Evolutionary conservation across 179 eudicot species (phyloP), one percentile per base, ranked within the genome.

Genomic region (Beta lomatogona): DNA sequence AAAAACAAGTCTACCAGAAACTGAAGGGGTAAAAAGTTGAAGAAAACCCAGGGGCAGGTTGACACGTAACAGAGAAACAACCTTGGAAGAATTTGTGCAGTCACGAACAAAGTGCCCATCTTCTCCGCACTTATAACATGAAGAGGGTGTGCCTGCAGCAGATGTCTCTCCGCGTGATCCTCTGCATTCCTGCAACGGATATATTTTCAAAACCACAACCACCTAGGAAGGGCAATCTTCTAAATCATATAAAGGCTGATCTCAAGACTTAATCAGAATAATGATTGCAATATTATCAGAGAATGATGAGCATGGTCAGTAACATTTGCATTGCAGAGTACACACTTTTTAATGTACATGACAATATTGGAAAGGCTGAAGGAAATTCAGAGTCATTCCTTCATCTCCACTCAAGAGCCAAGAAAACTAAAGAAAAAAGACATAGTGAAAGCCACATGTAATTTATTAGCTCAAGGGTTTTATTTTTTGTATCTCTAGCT

Each of bases 41-140:
- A 55, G 22, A 41, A 69, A 79, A 44, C 8, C 71, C 57, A 77
- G 14, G 25, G 11, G 10, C 12, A 19, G 55, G 52, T 14, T 14
- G 55, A 7, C 12, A 48, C 53, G 31, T 4, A 72, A 45, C 9
- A 53, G 36, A 79, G 22, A 72, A 22, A 19, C 61, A 83, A 90
- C 93, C 93, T 89, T 89, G 58, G 71, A 73, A 80, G 97, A 86
- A 79, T 78, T 89, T 21, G 89, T 73, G 86, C 99, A 97, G 86
- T 93, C 97, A 75, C 99, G 97, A 10, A 91, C 95, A 81, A 94
- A 92, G 86, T 97, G 98, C 54, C 98, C 98, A 77, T 60, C 94
- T 80, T 86, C 89, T 14, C 97, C 97, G 81, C 99, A 97, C 72
- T 83, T 91, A 81, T 78, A 94, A 89, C 99, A 97, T 61, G 91